A percentile compares a stretch with the other conserved stretches of the same genome.
Evolutionary conservation across 192 early-diverging fungal species (phyloP).

Genomic region (Gonapodya sp.): DNA sequence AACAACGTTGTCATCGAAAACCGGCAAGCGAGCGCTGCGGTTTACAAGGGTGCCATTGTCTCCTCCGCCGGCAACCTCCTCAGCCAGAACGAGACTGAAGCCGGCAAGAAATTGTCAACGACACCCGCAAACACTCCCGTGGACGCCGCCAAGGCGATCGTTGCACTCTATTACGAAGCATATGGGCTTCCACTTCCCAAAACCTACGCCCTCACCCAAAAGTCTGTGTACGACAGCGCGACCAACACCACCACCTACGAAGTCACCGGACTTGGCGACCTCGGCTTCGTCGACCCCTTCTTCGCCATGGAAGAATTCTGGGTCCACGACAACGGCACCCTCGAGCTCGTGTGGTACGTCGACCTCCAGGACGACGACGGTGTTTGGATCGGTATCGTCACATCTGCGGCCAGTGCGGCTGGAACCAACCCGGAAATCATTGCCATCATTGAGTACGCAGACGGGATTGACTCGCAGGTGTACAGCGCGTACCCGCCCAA

Average conservation of each 20-base stretch:
- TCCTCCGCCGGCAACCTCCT: constrained; percentile 5
- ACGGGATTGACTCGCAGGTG: neutral
- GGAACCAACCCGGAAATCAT: neutral
- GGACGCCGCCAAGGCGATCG: neutral
- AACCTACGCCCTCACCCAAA: neutral
- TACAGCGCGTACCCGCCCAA: neutral
- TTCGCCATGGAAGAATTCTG: neutral
- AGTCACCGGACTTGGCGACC: neutral
- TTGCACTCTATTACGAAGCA: neutral
- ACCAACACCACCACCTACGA: neutral
- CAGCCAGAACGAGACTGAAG: neutral
- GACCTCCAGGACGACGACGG: constrained; percentile 7
- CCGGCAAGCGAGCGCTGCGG: neutral
- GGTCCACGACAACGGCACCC: neutral
- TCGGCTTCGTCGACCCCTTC: constrained; percentile 5
- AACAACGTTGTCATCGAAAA: neutral
- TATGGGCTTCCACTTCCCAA: neutral
- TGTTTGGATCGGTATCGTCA: neutral
- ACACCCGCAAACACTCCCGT: neutral
- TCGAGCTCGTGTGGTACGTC: neutral
- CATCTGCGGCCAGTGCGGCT: neutral
- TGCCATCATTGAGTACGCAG: neutral
- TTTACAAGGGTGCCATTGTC: neutral
- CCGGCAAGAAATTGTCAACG: neutral
- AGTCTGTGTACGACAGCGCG: neutral